Conservation (phyloP, 257 asterid species). For the Perilla frutescens region DNA sequence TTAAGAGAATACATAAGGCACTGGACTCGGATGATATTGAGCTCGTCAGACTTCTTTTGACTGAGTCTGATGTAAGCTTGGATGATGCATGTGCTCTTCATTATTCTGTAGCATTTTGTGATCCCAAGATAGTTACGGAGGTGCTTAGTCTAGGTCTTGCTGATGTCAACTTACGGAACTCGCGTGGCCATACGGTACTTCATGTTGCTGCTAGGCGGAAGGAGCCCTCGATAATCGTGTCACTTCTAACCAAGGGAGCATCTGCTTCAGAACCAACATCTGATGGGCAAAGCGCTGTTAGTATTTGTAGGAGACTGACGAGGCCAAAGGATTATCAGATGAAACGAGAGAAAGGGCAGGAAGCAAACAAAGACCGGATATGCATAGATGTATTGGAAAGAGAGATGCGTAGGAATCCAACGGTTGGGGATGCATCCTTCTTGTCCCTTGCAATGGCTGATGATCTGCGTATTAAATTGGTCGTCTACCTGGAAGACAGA, state of each 20-base stretch:
- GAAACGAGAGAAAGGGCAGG: slow-evolving; percentile 63
- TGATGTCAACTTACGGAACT: slow-evolving; percentile 59
- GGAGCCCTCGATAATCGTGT: slow-evolving; percentile 71
- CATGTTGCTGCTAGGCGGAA: slow-evolving; percentile 75
- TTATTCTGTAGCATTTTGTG: slow-evolving; percentile 74
- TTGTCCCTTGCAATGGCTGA: slow-evolving; percentile 56
- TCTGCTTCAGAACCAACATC: slow-evolving; percentile 52
- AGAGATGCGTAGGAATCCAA: slow-evolving; percentile 67
- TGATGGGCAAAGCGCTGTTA: slow-evolving; percentile 59
- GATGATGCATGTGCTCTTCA: slow-evolving; percentile 77
- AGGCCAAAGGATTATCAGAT: slow-evolving; percentile 72
- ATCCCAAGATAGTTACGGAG: slow-evolving; percentile 70
- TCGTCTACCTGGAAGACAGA: slow-evolving; percentile 69
- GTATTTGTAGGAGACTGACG: slow-evolving; percentile 63
- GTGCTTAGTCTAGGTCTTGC: slow-evolving; percentile 63
- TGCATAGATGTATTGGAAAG: slow-evolving; percentile 79
- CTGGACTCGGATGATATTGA: slow-evolving; percentile 76
- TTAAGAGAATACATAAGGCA: slow-evolving; percentile 66
- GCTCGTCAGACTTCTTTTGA: slow-evolving; percentile 64
- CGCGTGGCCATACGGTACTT: slow-evolving; percentile 61
- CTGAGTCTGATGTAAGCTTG: slow-evolving; percentile 66
- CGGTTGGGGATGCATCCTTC: slow-evolving; percentile 40
- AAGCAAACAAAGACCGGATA: slow-evolving; percentile 62
- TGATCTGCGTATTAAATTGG: slow-evolving; percentile 61
- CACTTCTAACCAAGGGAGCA: slow-evolving; percentile 71